Conservation (phyloP, 2,329 filamentous ascomycete species). For the Incumbomyces lentus region DNA sequence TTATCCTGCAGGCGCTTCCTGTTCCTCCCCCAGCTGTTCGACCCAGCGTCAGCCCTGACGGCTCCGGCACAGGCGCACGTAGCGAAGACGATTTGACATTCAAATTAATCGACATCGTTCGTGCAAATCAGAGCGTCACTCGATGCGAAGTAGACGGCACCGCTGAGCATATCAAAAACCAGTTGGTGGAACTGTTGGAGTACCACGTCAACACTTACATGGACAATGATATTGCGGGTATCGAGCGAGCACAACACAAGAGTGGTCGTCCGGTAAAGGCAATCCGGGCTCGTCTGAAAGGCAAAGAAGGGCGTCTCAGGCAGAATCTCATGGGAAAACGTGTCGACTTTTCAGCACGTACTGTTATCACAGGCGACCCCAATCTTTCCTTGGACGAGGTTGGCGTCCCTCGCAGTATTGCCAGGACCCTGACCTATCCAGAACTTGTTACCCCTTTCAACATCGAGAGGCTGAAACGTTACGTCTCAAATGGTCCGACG, state of each 20-base stretch:
- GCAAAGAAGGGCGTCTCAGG: constrained; percentile 93
- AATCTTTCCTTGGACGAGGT: constrained; percentile 96
- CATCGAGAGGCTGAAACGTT: constrained; percentile 77
- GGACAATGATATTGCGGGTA: constrained; percentile 97
- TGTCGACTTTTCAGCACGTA: constrained; percentile 98
- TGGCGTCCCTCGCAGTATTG: constrained; percentile 88
- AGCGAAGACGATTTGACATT: constrained; percentile 99
- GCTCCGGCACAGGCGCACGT: constrained; percentile 79
- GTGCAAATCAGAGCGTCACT: constrained; percentile 88
- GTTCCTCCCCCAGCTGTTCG: constrained; percentile 93
- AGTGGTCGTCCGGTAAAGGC: constrained; percentile 94
- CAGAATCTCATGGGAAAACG: constrained; percentile 99
- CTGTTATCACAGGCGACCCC: constrained; percentile 96
- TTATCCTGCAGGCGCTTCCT: constrained; percentile 88
- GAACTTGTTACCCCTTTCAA: constrained; percentile 98
- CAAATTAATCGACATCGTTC: constrained; percentile 96
- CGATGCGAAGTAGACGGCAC: constrained; percentile 86
- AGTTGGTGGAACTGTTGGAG: constrained; percentile 86
- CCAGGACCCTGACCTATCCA: constrained; percentile 85
- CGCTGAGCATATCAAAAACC: constrained; percentile 77
- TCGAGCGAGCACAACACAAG: constrained; percentile 91
- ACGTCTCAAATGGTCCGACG: constrained; percentile 88
- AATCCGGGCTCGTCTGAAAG: constrained; percentile 93
- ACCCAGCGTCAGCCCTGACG: constrained; percentile 94
- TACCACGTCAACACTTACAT: constrained; percentile 99